Evolutionary conservation across 129 eudicot species (phyloP), one percentile per base, ranked within the genome.

Genomic region (Flaveria linearis): DNA sequence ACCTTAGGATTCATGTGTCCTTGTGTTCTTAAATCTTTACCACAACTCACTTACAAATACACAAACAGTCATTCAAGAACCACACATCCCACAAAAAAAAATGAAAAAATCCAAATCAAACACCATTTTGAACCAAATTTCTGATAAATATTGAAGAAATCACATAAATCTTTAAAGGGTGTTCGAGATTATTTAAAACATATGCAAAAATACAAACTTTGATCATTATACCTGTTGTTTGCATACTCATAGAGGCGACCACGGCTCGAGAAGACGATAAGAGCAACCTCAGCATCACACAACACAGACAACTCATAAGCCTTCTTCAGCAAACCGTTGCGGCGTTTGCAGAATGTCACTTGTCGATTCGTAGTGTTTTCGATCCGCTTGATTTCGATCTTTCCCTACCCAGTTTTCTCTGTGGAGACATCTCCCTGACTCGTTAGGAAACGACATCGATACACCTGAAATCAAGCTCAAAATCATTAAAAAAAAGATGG

Each of bases 241-340:
- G 91, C 87, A 45, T 86, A 89, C 79, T 89, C 95, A 22, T 86
- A 89, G 64, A 89, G 89, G 49, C 95, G 91, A 46, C 95, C 95
- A 1, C 95, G 89, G 81, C 87, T 89, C 22, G 95, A 89, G 83
- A 89, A 89, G 25, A 89, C 91, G 22, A 90, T 79, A 17, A 90
- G 89, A 6, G 97, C 97, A 60, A 91, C 89, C 61, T 91, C 97
- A 10, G 97, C 97, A 65, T 91, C 97, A 64, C 97, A 91, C 46
- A 91, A 91, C 23, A 91, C 90, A 15, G 97, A 91, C 8, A 91
- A 81, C 28, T 91, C 97, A 72, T 91, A 91, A 33, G 97, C 97
- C 75, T 91, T 91, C 87, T 91, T 91, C 68, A 91, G 78, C 18
- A 90, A 85, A 51, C 96, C 96, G 74, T 88, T 90, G 33, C 96